Conservation (phyloP, 1,139 yeast genomes). For the Debaryomyces nepalensis region DNA sequence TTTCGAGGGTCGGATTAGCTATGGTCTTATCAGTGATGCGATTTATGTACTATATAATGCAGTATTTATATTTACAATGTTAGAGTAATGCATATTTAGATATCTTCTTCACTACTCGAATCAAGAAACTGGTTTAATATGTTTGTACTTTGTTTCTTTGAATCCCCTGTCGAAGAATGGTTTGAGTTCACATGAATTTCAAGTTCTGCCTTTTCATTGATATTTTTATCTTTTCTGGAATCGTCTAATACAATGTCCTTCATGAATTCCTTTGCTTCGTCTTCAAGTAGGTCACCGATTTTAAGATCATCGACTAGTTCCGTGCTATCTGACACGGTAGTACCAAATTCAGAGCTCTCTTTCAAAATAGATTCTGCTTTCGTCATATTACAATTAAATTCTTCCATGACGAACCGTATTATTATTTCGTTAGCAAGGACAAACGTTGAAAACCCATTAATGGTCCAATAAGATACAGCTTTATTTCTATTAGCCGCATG, state of each 20-base stretch:
- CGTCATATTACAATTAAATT: constrained; percentile 38
- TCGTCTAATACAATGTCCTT: constrained; percentile 12
- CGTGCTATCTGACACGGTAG: constrained; percentile 45
- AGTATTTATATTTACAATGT: background rate
- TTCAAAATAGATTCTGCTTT: constrained; percentile 52
- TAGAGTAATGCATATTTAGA: background rate
- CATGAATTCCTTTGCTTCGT: constrained; percentile 21
- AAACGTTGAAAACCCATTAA: constrained; percentile 56
- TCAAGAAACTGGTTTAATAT: constrained; percentile 7
- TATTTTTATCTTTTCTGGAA: background rate
- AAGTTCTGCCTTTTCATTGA: background rate
- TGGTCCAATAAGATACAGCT: constrained; percentile 65
- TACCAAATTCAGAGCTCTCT: constrained; percentile 61
- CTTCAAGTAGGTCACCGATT: constrained; percentile 22
- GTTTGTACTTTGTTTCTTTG: background rate
- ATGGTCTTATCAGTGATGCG: background rate
- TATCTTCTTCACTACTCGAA: constrained; percentile 6
- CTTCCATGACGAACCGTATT: constrained; percentile 54
- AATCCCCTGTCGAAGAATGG: too few relatives aligned
- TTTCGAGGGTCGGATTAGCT: background rate
- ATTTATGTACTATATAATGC: background rate
- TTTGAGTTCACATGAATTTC: too few relatives aligned
- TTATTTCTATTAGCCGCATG: constrained; percentile 34
- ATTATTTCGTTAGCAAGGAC: constrained; percentile 70
- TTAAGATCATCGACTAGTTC: constrained; percentile 38